Base-by-base conservation (phyloP, 495 filamentous ascomycete species). In the Penicillium paxilli region DNA sequence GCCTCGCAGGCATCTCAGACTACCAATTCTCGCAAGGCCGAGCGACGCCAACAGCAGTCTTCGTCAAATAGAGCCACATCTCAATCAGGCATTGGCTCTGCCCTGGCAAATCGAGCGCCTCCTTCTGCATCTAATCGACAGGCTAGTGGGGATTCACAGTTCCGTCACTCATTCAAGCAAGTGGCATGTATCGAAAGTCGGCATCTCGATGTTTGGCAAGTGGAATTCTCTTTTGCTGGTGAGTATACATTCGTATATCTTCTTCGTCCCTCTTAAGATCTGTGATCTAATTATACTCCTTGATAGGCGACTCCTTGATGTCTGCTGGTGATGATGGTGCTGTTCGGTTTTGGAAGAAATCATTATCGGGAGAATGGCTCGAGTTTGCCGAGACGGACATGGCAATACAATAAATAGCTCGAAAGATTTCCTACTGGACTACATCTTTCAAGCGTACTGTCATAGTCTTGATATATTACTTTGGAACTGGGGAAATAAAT, bases 321-420 rank as follows among this genome's bases (percentile, higher is more conserved):
- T 78, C 78, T 10, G 74, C 75, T 3, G 78, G 79, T 1, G 77
- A 80, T 38, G 73, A 79, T 55, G 77, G 78, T 3, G 63, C 63
- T 26, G 72, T 78, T 24, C 74, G 78, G 30, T 73, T 82, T 45
- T 82, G 79, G 79, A 82, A 78, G 51, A 75, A 75, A 49, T 70
- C 67, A 19, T 35, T 80, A 28, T 68, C 69, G 17, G 77, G 76
- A 16, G 70, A 77, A 51, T 82, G 74, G 74, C 64, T 80, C 17
- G 78, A 80, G 49, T 82, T 73, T 57, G 79, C 79, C 5, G 77
- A 80, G 53, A 73, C 73, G 2, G 71, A 77, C 28, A 66, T 78
- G 71, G 63, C 65, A 21, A 63, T 69, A 32, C 62, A 70, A 54
- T 72, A 52, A 69, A 16, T 20, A n/a, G 10, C 14, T 1, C 14